Evolutionary conservation across 2,329 filamentous ascomycete genomes (phyloP).

Genomic region (Penicillium glabrum): DNA sequence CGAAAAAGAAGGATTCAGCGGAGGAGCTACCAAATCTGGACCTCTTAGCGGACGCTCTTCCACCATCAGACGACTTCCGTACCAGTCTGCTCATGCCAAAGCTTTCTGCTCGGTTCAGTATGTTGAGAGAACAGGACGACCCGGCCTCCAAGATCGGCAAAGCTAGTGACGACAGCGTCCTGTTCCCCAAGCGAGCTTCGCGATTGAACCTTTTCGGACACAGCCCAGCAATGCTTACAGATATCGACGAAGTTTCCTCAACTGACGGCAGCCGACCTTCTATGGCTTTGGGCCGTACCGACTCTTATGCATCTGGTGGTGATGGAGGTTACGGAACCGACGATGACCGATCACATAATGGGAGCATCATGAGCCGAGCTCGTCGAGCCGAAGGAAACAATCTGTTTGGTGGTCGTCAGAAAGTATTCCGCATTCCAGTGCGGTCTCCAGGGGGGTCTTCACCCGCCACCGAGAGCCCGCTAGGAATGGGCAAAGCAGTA

Average conservation of each 20-base stretch:
- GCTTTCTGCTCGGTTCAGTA: constrained; percentile 91
- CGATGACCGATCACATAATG: constrained; percentile 58
- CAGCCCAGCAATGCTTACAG: constrained; percentile 60
- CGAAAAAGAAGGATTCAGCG: constrained; percentile 50
- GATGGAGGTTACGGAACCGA: constrained; percentile 61
- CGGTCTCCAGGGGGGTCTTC: constrained; percentile 39
- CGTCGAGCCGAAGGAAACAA: constrained; percentile 87
- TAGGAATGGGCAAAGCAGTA: constrained; percentile 62
- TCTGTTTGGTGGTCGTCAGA: constrained; percentile 91
- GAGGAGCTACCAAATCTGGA: constrained; percentile 64
- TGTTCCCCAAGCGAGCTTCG: constrained; percentile 79
- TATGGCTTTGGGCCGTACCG: constrained; percentile 59
- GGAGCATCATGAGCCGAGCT: constrained; percentile 79
- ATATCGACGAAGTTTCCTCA: constrained; percentile 90
- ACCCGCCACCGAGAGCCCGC: constrained; percentile 33
- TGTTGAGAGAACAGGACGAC: constrained; percentile 93
- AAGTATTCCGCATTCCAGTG: constrained; percentile 81
- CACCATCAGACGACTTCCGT: constrained; percentile 83
- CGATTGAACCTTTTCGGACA: constrained; percentile 72
- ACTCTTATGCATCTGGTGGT: constrained; percentile 65
- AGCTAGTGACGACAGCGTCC: constrained; percentile 90
- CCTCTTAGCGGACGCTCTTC: constrained; percentile 71
- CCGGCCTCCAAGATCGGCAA: constrained; percentile 87
- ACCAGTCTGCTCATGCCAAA: constrained; percentile 96
- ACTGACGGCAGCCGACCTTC: constrained; percentile 63